A percentile compares a stretch with the other conserved stretches of the same genome.
Conservation (phyloP, 2,329 filamentous ascomycete genomes). For the Monilinia vaccinii-corymbosi region DNA sequence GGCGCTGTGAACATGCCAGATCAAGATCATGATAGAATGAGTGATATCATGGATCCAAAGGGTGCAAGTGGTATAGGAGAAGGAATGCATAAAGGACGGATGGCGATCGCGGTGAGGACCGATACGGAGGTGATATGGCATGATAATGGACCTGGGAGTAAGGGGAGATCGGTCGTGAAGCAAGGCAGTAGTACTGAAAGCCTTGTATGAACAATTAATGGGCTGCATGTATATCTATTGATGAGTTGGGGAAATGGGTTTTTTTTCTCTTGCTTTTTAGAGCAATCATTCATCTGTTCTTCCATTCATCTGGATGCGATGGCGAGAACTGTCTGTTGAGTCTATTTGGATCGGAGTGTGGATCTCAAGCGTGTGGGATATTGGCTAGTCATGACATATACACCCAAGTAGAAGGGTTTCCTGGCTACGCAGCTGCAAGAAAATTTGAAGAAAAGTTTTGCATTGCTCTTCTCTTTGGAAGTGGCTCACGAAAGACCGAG, state of each 20-base stretch:
- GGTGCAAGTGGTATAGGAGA: neutral
- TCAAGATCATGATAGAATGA: neutral
- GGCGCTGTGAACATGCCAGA: neutral
- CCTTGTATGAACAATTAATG: neutral
- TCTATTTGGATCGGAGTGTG: neutral
- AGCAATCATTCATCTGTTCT: neutral
- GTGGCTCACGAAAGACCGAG: no score
- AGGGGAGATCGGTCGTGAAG: neutral
- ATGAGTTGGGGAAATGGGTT: neutral
- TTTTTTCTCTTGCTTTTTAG: neutral
- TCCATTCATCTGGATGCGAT: neutral
- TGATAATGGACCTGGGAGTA: neutral
- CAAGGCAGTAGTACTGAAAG: neutral
- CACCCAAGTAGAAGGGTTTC: neutral
- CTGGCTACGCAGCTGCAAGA: neutral
- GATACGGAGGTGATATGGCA: neutral
- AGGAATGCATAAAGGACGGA: neutral
- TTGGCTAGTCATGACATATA: neutral
- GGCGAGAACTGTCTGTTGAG: neutral
- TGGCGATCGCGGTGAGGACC: neutral
- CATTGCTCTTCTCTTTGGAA: no score
- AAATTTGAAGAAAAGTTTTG: no score
- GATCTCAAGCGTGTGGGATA: neutral
- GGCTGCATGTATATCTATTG: neutral
- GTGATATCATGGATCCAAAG: neutral